A percentile compares a stretch with the other conserved stretches of the same genome.
phyloP scores from a whole-genome alignment of 352 stramenopile genomes.

The Phytophthora sansomeana region DNA sequence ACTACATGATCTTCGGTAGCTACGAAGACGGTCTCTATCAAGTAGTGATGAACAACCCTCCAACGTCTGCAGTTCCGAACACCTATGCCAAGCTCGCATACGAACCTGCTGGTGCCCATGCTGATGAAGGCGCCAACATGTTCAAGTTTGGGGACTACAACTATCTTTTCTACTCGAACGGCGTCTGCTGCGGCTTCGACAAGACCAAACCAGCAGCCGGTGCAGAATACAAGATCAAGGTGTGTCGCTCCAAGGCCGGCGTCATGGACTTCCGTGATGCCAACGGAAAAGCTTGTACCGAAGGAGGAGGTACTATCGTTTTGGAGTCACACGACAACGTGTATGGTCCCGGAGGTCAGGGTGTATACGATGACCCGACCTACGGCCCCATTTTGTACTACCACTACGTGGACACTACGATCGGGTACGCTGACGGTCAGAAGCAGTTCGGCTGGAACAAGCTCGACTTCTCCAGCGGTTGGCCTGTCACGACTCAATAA shows the following conservation, averaged over 20 bases:
- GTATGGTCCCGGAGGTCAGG: slow-evolving; percentile 29
- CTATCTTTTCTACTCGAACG: slow-evolving; percentile 40
- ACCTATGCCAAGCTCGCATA: slow-evolving; percentile 34
- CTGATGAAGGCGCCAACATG: slow-evolving; percentile 34
- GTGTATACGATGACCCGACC: slow-evolving; percentile 33
- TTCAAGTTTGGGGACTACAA: slow-evolving; percentile 35
- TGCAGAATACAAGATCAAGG: slow-evolving; percentile 41
- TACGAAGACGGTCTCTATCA: slow-evolving; percentile 31
- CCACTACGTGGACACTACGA: slow-evolving; percentile 44
- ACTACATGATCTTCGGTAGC: slow-evolving; percentile 38
- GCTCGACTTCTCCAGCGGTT: slow-evolving; percentile 55
- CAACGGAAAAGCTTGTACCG: slow-evolving; percentile 15
- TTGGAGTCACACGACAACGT: slow-evolving; percentile 25
- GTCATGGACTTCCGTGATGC: slow-evolving; percentile 35
- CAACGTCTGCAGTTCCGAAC: slow-evolving; percentile 2
- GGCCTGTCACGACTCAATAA: slow-evolving; percentile 32
- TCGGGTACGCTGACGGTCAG: slow-evolving; percentile 53
- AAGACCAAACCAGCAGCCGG: slow-evolving; percentile 19
- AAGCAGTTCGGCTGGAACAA: slow-evolving; percentile 69
- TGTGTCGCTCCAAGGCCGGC: slow-evolving; percentile 31
- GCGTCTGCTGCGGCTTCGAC: slow-evolving; percentile 35
- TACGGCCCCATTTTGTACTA: slow-evolving; percentile 33
- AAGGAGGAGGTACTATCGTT: slow-evolving; percentile 28
- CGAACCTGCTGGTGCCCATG: slow-evolving; percentile 22
- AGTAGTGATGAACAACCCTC: slow-evolving; percentile 19